Conservation (phyloP, 441 rosid species). For the Pelargonium myrrhifolium region DNA sequence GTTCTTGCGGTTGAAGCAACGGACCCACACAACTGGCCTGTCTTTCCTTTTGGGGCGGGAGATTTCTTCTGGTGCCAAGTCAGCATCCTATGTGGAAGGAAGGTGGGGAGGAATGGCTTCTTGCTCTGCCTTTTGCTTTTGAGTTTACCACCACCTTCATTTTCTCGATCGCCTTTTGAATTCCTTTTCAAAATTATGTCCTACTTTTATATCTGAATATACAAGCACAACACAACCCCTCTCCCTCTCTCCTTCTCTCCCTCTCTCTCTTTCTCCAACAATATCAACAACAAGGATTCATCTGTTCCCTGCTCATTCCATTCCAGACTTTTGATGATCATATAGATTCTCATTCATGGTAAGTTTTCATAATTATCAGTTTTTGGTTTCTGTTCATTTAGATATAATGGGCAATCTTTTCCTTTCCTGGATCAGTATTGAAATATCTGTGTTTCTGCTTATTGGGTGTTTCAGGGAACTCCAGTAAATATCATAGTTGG, state of each 20-base stretch:
- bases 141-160: slow-evolving; percentile 11
- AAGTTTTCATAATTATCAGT: slow-evolving; percentile 2
- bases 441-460: neutral
- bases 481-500: slow-evolving; percentile 59
- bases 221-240: neutral
- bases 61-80: no score
- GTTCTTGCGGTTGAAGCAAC: no score
- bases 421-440: no score
- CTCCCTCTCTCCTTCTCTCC: neutral
- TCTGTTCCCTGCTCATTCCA: neutral
- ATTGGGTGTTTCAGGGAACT: slow-evolving; percentile 29
- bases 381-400: no score
- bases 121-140: slow-evolving; percentile 4
- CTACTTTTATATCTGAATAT: slow-evolving; percentile 12
- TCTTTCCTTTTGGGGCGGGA: no score
- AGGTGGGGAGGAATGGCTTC: slow-evolving; percentile 14
- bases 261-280: slow-evolving; percentile 5
- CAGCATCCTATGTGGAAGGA: neutral
- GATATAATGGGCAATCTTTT: no score
- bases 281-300: neutral
- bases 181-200: slow-evolving; percentile 16
- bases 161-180: slow-evolving; percentile 21
- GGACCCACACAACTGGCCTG: no score
- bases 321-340: slow-evolving; percentile 13
- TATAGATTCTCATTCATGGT: slow-evolving; percentile 19